Evolutionary conservation across 352 stramenopile species (phyloP), one percentile per base, ranked within the genome.

Genomic region (Phytophthora agathidicida): DNA sequence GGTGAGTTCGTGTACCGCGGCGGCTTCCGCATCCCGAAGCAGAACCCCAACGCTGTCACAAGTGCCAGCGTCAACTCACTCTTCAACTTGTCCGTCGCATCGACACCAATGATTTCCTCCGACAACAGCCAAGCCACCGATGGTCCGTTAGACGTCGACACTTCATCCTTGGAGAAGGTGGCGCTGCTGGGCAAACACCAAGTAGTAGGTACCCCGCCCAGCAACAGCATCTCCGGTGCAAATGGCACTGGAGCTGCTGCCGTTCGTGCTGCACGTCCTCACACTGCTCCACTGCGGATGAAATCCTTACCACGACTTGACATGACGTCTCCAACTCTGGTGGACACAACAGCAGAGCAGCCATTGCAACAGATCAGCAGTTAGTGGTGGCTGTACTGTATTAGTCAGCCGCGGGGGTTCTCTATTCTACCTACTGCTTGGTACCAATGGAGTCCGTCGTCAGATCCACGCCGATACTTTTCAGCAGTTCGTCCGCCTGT

Each of bases 1-100:
- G 67, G 45, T 10, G 80, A 87, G 13, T 88, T 68, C 41, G 58
- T 90, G 33, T 90, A 90, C 22, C 68, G 80, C 19, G 77, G 68
- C 1, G 80, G 80, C 1, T 88, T 90, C 46, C 77, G 80, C 1
- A 61, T 90, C 33, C 77, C 80, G 0, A 83, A 75, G 36, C 38
- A 44, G 0, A 54, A 33, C 17, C 11, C 27, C 4, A 61, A 42
- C 28, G 24, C 30, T 0, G 22, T 42, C 19, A 68, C 50, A 26
- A 68, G 30, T 14, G 37, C 31, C 13, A 75, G 62, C 37, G 28
- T 58, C 8, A 46, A 60, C 5, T 44, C 67, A 9, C 26, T 74
- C 1, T 11, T 68, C 6, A 50, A 55, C 7, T 45, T 70, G 0
- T 56, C 43, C 7, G 23, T 65, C 7, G 22, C 50, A 10, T 44